Conservation (phyloP, 768 basidiomycete species). For the Russula griseocarnosa region DNA sequence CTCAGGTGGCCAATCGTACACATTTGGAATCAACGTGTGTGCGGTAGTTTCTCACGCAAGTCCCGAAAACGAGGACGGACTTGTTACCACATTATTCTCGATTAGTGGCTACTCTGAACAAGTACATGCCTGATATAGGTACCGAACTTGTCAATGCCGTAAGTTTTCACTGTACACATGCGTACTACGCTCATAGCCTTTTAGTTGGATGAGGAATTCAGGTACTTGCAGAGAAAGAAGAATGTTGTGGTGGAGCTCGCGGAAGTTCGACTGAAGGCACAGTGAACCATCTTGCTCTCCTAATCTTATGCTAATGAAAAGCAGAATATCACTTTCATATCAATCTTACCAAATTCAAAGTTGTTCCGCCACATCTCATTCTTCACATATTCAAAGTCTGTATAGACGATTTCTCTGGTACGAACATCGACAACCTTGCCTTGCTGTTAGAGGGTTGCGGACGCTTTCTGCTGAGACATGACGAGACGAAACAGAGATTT, state of each 20-base stretch:
- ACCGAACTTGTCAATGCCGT: slow-evolving; percentile 76
- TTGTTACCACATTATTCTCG: slow-evolving; percentile 90
- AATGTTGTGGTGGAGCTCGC: slow-evolving; percentile 87
- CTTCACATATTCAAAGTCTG: slow-evolving; percentile 97
- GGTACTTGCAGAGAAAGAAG: slow-evolving; percentile 92
- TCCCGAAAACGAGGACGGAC: slow-evolving; percentile 85
- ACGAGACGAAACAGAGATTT: slow-evolving; percentile 84
- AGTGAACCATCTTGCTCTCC: slow-evolving; percentile 13
- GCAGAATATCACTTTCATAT: slow-evolving; percentile 84
- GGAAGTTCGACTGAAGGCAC: slow-evolving; percentile 79
- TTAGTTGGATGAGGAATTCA: slow-evolving; percentile 94
- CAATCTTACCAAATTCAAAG: slow-evolving; percentile 91
- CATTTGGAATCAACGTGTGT: too few relatives aligned
- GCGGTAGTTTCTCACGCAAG: slow-evolving; percentile 68
- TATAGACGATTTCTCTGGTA: slow-evolving; percentile 89
- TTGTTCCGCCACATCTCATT: slow-evolving; percentile 88
- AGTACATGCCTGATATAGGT: slow-evolving; percentile 93
- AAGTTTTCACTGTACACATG: slow-evolving; percentile 32
- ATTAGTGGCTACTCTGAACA: slow-evolving; percentile 80
- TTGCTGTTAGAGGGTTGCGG: slow-evolving; percentile 92
- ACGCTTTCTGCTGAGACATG: slow-evolving; percentile 80
- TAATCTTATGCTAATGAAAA: not conserved
- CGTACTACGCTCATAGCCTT: slow-evolving; percentile 6
- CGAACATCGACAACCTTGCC: slow-evolving; percentile 91
- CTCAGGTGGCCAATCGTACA: too few relatives aligned